phyloP scores from a whole-genome alignment of 2,329 filamentous ascomycete genomes.

The Kalaharituber pfeilii region DNA sequence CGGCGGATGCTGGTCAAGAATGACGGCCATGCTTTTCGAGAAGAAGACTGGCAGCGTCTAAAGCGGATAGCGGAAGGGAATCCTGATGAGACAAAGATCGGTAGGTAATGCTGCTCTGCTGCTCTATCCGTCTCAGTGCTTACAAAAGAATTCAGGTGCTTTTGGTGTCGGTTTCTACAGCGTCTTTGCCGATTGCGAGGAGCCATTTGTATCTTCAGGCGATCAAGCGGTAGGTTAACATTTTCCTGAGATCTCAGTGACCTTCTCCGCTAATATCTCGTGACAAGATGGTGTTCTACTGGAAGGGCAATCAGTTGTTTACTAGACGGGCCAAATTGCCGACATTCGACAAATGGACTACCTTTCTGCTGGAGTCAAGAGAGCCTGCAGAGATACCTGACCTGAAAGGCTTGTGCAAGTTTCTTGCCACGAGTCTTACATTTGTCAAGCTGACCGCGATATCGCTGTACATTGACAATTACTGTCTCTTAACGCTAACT shows the following conservation, averaged over 20 bases:
- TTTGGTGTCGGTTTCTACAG: slow-evolving; percentile 98
- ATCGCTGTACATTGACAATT: slow-evolving; percentile 81
- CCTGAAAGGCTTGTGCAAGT: slow-evolving; percentile 72
- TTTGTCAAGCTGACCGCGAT: slow-evolving; percentile 81
- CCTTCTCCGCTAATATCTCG: not conserved
- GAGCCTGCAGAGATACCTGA: slow-evolving; percentile 60
- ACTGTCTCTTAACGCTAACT: slow-evolving; percentile 55
- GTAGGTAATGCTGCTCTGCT: slow-evolving; percentile 5
- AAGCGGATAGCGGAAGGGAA: slow-evolving; percentile 99
- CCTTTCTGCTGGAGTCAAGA: slow-evolving; percentile 88
- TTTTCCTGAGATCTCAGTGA: not conserved
- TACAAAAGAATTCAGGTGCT: slow-evolving; percentile 35
- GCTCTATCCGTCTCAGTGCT: not conserved
- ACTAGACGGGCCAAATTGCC: slow-evolving; percentile 57
- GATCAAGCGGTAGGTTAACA: slow-evolving; percentile 40
- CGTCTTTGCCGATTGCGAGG: slow-evolving; percentile 94
- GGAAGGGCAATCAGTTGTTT: slow-evolving; percentile 96
- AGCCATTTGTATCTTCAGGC: slow-evolving; percentile 89
- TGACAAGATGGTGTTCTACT: slow-evolving; percentile 76
- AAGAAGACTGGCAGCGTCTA: slow-evolving; percentile 80
- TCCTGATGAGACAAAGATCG: slow-evolving; percentile 96
- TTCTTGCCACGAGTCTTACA: slow-evolving; percentile 83
- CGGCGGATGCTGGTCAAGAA: slow-evolving; percentile 81
- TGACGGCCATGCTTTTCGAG: slow-evolving; percentile 70
- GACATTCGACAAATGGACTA: slow-evolving; percentile 56